Evolutionary conservation across 208 protist genomes (phyloP).

Genomic region (Angomonas ambiguus): DNA sequence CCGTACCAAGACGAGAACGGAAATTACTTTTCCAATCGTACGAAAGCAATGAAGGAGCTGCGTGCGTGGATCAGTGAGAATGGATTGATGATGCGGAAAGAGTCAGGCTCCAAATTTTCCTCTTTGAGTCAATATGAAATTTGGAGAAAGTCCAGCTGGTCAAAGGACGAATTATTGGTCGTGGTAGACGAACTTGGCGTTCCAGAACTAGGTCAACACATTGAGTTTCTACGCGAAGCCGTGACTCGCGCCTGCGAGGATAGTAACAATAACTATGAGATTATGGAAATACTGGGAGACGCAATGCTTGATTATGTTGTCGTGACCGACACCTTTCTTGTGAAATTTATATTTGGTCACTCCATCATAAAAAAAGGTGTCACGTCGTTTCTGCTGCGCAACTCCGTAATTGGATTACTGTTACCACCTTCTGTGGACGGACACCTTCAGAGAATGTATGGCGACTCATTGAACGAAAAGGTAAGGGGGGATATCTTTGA

Average conservation of each 20-base stretch:
- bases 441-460: constrained; percentile 1
- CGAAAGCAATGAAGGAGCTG: neutral
- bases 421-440: neutral
- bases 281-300: constrained; percentile 65
- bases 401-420: neutral
- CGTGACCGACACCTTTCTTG: constrained; percentile 26
- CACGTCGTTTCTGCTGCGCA: neutral
- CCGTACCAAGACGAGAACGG: neutral
- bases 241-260: constrained; percentile 56
- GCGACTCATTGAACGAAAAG: constrained; percentile 19
- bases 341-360: neutral
- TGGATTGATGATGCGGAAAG: no score
- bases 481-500: constrained; percentile 66
- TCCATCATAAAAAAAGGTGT: neutral
- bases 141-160: neutral
- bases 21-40: neutral
- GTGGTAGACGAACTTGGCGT: neutral
- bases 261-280: constrained; percentile 45
- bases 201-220: neutral
- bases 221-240: constrained; percentile 21
- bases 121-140: neutral
- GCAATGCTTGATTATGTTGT: constrained; percentile 68
- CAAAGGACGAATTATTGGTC: neutral
- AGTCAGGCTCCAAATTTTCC: no score
- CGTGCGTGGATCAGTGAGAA: neutral